Conservation (phyloP, 2,329 filamentous ascomycete genomes). For the Sodiomyces alkalinus region DNA sequence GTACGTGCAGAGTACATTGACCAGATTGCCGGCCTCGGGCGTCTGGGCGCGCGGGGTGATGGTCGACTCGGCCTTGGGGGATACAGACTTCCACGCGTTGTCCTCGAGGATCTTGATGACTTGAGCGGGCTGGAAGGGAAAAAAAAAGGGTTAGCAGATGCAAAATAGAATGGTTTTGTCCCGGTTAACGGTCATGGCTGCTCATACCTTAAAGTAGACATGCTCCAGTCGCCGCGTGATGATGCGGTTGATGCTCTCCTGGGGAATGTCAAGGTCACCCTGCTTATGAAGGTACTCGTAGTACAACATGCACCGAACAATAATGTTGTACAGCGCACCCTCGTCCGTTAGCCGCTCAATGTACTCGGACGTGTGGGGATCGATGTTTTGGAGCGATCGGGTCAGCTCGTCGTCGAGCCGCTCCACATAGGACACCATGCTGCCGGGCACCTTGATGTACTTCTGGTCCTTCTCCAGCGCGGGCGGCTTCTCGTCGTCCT, state of each 20-base stretch:
- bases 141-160: conserved; percentile 11
- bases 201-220: conserved; percentile 83
- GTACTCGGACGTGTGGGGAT: conserved; percentile 97
- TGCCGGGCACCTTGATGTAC: conserved; percentile 83
- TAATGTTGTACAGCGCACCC: conserved; percentile 76
- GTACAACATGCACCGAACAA: conserved; percentile 79
- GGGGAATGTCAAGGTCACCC: conserved; percentile 53
- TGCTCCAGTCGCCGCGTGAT: conserved; percentile 92
- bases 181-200: neutral
- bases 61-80: conserved; percentile 52
- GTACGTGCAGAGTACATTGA: conserved; percentile 84
- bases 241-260: conserved; percentile 83
- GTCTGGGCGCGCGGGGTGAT: conserved; percentile 62
- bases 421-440: conserved; percentile 87
- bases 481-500: conserved; percentile 92
- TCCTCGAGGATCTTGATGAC: conserved; percentile 91
- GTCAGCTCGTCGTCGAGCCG: conserved; percentile 94
- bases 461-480: conserved; percentile 56
- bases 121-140: conserved; percentile 64
- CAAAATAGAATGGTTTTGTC: neutral
- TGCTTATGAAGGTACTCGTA: conserved; percentile 67
- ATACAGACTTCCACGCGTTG: conserved; percentile 76
- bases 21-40: conserved; percentile 56
- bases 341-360: conserved; percentile 92
- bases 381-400: conserved; percentile 91